Percentiles rank a stretch among this genome's conserved stretches.
phyloP scores from a whole-genome alignment of 306 rosid genomes.

The Vachellia pachyceras region DNA sequence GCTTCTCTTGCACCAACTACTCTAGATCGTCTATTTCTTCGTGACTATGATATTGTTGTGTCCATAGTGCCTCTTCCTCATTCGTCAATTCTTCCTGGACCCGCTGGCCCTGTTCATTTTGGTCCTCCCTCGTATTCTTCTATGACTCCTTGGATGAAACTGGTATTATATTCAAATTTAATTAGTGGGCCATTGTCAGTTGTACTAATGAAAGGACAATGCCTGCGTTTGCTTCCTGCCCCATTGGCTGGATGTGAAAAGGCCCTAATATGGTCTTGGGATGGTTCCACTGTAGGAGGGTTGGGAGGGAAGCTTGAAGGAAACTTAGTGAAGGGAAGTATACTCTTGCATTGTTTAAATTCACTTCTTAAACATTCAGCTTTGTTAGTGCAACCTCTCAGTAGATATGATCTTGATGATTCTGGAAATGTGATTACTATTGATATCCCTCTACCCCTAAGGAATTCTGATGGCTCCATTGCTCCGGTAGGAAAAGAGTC shows the following conservation, averaged over 20 bases:
- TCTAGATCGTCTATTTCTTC: constrained; percentile 79
- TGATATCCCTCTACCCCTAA: constrained; percentile 92
- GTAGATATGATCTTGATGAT: constrained; percentile 73
- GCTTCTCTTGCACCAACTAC: constrained; percentile 83
- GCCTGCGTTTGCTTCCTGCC: constrained; percentile 91
- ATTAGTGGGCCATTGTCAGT: constrained; percentile 87
- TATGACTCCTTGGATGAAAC: constrained; percentile 98
- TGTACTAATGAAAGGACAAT: constrained; percentile 95
- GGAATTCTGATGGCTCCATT: constrained; percentile 78
- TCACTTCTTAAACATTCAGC: constrained; percentile 88
- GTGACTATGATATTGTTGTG: constrained; percentile 92
- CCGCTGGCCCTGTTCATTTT: constrained; percentile 84
- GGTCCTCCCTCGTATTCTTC: constrained; percentile 95
- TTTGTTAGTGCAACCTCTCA: constrained; percentile 87
- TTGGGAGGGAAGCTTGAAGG: constrained; percentile 91
- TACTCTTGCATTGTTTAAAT: constrained; percentile 90
- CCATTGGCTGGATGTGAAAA: constrained; percentile 95
- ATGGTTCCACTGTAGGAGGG: constrained; percentile 81
- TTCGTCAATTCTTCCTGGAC: constrained; percentile 86
- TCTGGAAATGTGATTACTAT: constrained; percentile 71
- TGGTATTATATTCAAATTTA: constrained; percentile 81
- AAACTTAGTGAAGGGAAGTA: constrained; percentile 75
- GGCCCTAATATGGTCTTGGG: constrained; percentile 98
- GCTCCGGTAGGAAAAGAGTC: constrained; percentile 68
- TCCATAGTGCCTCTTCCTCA: constrained; percentile 93